Evolutionary conservation across 768 basidiomycete genomes (phyloP).

Genomic region (Psilocybe subaeruginosa): DNA sequence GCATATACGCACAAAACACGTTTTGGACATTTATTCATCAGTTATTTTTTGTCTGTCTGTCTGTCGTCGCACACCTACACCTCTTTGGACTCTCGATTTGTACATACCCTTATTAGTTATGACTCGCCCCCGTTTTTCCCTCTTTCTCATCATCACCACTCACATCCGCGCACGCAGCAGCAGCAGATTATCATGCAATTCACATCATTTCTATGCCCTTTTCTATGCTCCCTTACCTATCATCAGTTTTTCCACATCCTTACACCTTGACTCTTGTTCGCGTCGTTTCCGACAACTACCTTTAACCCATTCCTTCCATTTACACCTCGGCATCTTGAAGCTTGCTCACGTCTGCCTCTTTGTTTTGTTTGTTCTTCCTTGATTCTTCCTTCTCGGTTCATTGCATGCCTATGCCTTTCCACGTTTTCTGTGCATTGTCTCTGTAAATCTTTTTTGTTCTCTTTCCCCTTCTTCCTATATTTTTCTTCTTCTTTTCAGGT

Average conservation of each 20-base stretch:
- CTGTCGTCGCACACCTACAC: background rate
- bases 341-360: constrained; percentile 9
- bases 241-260: background rate
- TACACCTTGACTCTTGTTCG: constrained; percentile 3
- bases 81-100: constrained; percentile 22
- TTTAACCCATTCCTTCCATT: constrained; percentile 1
- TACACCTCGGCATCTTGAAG: constrained; percentile 3
- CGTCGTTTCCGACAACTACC: background rate
- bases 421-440: background rate
- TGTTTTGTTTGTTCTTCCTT: constrained; percentile 7
- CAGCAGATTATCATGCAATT: constrained; percentile 16
- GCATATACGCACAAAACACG: constrained; percentile 3
- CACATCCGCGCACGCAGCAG: background rate
- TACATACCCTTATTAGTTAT: constrained; percentile 20
- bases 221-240: constrained; percentile 21
- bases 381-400: constrained; percentile 20
- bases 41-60: constrained; percentile 13
- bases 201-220: constrained; percentile 24
- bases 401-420: constrained; percentile 12
- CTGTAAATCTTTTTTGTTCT: constrained; percentile 11
- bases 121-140: constrained; percentile 1
- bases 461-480: constrained; percentile 5
- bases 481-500: background rate
- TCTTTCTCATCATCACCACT: background rate
- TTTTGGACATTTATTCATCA: constrained; percentile 25